Percentiles rank a stretch among this genome's conserved stretches.
Evolutionary conservation across 2,329 filamentous ascomycete genomes (phyloP).

Genomic region (Metarhizium sp.): DNA sequence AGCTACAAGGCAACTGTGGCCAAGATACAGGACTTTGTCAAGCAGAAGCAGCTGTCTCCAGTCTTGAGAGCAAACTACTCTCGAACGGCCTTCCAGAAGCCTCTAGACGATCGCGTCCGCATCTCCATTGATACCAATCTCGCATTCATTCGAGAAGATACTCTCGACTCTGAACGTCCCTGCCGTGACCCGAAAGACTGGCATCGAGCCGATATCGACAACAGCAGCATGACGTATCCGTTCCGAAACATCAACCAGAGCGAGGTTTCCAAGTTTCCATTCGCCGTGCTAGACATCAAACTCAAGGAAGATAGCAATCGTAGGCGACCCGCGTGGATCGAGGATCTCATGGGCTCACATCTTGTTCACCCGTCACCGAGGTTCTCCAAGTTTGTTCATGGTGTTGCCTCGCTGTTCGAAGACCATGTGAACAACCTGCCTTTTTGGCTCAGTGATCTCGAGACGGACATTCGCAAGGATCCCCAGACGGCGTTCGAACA

Average conservation of each 20-base stretch:
- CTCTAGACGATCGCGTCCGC: conserved; percentile 78
- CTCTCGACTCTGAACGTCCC: conserved; percentile 72
- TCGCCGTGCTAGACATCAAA: conserved; percentile 88
- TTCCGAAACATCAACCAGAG: conserved; percentile 83
- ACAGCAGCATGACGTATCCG: conserved; percentile 71
- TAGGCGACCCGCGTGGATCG: conserved; percentile 75
- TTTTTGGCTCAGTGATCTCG: conserved; percentile 89
- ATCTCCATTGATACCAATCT: conserved; percentile 91
- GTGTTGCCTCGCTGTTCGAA: conserved; percentile 84
- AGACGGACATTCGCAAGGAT: conserved; percentile 88
- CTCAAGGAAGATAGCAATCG: conserved; percentile 56
- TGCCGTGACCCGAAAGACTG: conserved; percentile 82
- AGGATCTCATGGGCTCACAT: conserved; percentile 87
- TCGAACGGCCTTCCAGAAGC: conserved; percentile 93
- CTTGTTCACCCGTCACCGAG: conserved; percentile 80
- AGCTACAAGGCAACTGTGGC: conserved; percentile 62
- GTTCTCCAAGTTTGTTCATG: conserved; percentile 97
- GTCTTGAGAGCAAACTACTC: conserved; percentile 87
- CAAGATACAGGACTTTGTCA: conserved; percentile 72
- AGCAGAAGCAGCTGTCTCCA: conserved; percentile 68
- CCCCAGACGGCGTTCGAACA: conserved; percentile 85
- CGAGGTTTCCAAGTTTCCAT: conserved; percentile 85
- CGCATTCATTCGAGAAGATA: conserved; percentile 72
- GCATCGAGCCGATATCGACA: conserved; percentile 88
- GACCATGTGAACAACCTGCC: conserved; percentile 93